These are phyloP conservation scores for Pterula multifida DNA, from an alignment of 1,284 basidiomycete species.

Conservation along the genomic window DNA sequence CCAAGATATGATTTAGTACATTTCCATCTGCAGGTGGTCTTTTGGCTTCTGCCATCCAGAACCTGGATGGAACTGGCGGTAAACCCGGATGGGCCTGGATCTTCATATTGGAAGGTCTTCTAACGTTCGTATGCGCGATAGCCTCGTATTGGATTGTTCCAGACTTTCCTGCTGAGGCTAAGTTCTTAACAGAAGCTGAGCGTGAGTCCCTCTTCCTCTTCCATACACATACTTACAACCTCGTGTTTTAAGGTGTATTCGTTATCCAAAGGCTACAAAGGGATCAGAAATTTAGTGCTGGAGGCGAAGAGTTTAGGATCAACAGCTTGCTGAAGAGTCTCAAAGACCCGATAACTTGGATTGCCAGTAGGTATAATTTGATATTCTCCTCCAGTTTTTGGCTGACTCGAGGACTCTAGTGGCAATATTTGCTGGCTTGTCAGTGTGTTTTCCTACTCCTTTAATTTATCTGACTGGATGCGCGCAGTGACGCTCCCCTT, in stretches of 20 bases:
- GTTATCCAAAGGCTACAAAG: conserved; percentile 56
- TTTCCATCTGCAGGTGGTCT: conserved; percentile 40
- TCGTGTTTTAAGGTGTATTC: conserved; percentile 18
- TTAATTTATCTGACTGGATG: not conserved
- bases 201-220: too few relatives aligned
- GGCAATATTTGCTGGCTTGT: conserved; percentile 28
- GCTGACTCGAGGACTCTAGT: conserved; percentile 21
- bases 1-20: conserved; percentile 42
- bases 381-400: not conserved
- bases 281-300: conserved; percentile 66
- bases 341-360: conserved; percentile 64
- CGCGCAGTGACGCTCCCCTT: conserved; percentile 47
- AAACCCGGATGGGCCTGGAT: conserved; percentile 60
- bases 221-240: too few relatives aligned
- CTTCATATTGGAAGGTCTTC: conserved; percentile 57
- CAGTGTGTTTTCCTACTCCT: not conserved
- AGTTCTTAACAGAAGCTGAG: conserved; percentile 63
- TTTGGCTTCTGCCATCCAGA: conserved; percentile 33
- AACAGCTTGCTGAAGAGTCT: conserved; percentile 51
- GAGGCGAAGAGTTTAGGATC: conserved; percentile 49
- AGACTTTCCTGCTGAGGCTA: conserved; percentile 74
- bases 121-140: conserved; percentile 51
- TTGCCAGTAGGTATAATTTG: conserved; percentile 33
- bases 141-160: conserved; percentile 66
- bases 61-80: conserved; percentile 58